phyloP scores from a whole-genome alignment of 73 alveolate genomes.

The Uronychia binucleata region DNA sequence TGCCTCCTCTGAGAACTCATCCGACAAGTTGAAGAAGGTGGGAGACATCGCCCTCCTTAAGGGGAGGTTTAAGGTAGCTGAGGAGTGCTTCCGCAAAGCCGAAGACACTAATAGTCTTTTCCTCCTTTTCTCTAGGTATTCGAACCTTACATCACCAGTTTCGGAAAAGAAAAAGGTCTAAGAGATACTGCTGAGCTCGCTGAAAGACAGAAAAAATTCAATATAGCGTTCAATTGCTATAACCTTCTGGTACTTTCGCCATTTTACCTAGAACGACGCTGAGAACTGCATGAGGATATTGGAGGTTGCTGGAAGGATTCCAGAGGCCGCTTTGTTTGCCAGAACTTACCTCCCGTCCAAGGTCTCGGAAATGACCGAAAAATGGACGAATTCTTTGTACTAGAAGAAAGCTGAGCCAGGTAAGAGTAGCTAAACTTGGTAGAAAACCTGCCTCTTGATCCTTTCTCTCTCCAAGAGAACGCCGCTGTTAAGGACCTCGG shows the following conservation, averaged over 20 bases:
- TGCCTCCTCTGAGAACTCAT: slow-evolving; percentile 71
- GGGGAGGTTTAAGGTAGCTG: slow-evolving; percentile 91
- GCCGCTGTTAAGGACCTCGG: slow-evolving; percentile 34
- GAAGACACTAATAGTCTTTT: slow-evolving; percentile 87
- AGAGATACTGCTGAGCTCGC: slow-evolving; percentile 75
- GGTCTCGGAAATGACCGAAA: slow-evolving; percentile 65
- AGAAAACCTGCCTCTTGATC: slow-evolving; percentile 55
- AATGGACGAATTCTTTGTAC: slow-evolving; percentile 81
- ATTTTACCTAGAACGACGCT: slow-evolving; percentile 64
- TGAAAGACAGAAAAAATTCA: slow-evolving; percentile 73
- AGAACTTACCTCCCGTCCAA: slow-evolving; percentile 93
- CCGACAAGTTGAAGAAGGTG: slow-evolving; percentile 88
- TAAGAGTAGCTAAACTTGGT: background rate
- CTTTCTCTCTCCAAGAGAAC: slow-evolving; percentile 53
- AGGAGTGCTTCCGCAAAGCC: slow-evolving; percentile 75
- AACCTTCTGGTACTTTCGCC: background rate
- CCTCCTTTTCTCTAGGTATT: slow-evolving; percentile 65
- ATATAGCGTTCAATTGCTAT: slow-evolving; percentile 90
- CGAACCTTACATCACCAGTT: background rate
- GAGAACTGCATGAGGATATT: slow-evolving; percentile 75
- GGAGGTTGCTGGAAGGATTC: slow-evolving; percentile 76
- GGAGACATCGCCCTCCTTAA: slow-evolving; percentile 90
- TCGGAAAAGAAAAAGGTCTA: slow-evolving; percentile 78
- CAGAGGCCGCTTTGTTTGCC: slow-evolving; percentile 98
- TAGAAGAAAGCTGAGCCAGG: slow-evolving; percentile 47